Evolutionary conservation across 805 yeast species (phyloP).

Genomic region (Metschnikowia henanensis): DNA sequence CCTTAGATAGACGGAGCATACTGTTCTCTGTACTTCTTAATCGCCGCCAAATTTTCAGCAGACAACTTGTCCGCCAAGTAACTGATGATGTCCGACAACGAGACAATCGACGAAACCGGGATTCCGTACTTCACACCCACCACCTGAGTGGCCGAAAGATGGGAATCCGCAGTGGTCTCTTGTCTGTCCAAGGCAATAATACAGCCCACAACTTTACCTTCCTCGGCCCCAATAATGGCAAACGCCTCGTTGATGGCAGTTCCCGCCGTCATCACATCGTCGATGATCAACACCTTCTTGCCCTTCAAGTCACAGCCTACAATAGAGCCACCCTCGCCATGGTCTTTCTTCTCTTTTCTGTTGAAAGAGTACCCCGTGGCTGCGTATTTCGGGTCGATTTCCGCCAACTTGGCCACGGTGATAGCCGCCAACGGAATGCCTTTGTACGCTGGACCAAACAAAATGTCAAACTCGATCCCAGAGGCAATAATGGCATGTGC

Average conservation of each 20-base stretch:
- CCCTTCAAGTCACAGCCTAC: constrained; percentile 80
- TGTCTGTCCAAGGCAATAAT: constrained; percentile 94
- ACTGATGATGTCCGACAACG: constrained; percentile 69
- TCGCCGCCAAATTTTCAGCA: constrained; percentile 54
- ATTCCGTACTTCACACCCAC: constrained; percentile 71
- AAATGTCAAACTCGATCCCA: constrained; percentile 81
- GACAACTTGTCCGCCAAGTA: constrained; percentile 58
- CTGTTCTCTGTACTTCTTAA: constrained; percentile 56
- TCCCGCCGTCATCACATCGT: constrained; percentile 98
- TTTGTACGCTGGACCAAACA: constrained; percentile 98
- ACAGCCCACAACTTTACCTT: constrained; percentile 78
- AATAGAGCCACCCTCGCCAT: constrained; percentile 96
- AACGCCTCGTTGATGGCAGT: constrained; percentile 97
- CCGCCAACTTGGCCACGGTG: constrained; percentile 89
- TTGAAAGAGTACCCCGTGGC: constrained; percentile 87
- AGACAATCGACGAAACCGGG: constrained; percentile 83
- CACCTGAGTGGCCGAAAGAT: constrained; percentile 76
- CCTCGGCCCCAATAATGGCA: constrained; percentile 64
- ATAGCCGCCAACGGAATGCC: constrained; percentile 96
- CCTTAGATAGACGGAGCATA: constrained; percentile 40
- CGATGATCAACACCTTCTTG: constrained; percentile 80
- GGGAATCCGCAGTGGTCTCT: constrained; percentile 74
- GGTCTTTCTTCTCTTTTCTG: constrained; percentile 95
- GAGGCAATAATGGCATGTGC: constrained; percentile 84
- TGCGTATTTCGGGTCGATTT: constrained; percentile 77